Percentiles rank a stretch among this genome's conserved stretches.
These are phyloP conservation scores for Fusarium sp. DNA, from an alignment of 2,329 filamentous ascomycete genomes.

Conservation along the genomic window DNA sequence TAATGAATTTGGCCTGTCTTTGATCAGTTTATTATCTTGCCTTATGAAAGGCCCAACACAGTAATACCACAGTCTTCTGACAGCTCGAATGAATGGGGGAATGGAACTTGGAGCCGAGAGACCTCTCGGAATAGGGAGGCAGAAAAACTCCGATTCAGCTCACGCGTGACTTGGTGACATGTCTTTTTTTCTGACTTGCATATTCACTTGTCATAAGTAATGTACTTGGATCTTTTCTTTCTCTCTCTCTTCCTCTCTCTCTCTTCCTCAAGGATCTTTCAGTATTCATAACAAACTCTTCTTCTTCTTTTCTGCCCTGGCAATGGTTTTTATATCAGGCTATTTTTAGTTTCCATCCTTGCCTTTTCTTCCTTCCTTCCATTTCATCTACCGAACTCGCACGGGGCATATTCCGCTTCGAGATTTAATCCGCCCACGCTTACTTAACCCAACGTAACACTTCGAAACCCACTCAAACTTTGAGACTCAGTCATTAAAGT, in stretches of 20 bases:
- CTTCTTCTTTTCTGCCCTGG: not conserved
- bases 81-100: not conserved
- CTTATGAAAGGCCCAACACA: not conserved
- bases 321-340: not conserved
- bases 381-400: not conserved
- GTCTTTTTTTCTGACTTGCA: not conserved
- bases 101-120: not conserved
- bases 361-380: not conserved
- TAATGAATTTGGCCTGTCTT: not conserved
- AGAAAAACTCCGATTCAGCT: not conserved
- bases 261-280: not conserved
- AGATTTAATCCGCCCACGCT: slow-evolving; percentile 5
- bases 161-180: not conserved
- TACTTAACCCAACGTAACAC: slow-evolving; percentile 19
- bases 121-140: not conserved
- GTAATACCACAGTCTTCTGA: no score
- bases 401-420: slow-evolving; percentile 5
- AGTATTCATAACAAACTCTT: not conserved
- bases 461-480: slow-evolving; percentile 14
- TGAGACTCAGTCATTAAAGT: slow-evolving; percentile 20
- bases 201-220: not conserved
- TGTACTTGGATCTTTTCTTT: not conserved
- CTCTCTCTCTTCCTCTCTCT: not conserved
- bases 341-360: slow-evolving; percentile 9
- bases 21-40: not conserved